A percentile compares a stretch with the other conserved stretches of the same genome.
Conservation (phyloP, 331 rosid genomes). For the Malus hybrid region DNA sequence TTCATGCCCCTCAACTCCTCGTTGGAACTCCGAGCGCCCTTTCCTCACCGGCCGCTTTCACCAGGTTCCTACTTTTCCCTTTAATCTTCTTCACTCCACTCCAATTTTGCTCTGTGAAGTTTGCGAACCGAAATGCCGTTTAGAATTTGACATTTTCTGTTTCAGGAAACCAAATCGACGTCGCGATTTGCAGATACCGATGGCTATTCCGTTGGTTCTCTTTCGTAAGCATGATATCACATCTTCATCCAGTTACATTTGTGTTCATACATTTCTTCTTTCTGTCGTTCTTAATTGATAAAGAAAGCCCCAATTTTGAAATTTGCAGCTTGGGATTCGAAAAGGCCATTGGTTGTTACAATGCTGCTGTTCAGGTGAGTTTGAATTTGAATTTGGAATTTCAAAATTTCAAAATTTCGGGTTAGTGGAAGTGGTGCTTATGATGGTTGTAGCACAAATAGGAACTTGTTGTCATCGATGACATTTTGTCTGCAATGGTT, state of each 20-base stretch:
- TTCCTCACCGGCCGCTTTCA: constrained; percentile 57
- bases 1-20: constrained; percentile 40
- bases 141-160: not conserved
- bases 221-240: constrained; percentile 20
- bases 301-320: not conserved
- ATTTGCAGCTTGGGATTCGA: constrained; percentile 30
- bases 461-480: constrained; percentile 96
- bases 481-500: constrained; percentile 78
- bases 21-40: constrained; percentile 50
- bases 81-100: not conserved
- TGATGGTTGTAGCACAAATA: constrained; percentile 18
- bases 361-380: constrained; percentile 66
- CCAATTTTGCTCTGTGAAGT: not conserved
- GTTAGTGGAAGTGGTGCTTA: not conserved
- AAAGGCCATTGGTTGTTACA: constrained; percentile 64
- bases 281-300: not conserved
- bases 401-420: not conserved
- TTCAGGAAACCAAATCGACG: constrained; percentile 34
- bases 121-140: not conserved
- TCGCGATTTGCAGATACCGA: constrained; percentile 36
- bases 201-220: constrained; percentile 26
- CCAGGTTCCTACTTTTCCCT: constrained; percentile 21
- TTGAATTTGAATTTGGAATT: not conserved
- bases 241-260: not conserved
- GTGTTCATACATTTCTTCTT: not conserved